Base-by-base conservation (phyloP, 179 eudicot species). In the Dionaea muscipula region DNA sequence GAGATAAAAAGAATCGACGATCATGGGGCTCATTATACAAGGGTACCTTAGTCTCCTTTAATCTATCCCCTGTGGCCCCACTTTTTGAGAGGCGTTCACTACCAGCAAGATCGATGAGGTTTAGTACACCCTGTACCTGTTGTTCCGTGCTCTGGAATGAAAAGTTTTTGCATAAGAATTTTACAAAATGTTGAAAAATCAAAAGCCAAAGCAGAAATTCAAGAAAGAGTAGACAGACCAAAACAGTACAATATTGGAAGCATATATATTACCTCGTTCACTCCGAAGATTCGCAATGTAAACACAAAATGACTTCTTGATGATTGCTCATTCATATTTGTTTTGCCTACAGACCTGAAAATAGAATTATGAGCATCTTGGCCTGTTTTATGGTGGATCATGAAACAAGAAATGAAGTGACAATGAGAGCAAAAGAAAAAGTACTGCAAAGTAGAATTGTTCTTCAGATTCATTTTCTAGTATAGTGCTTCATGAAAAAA, bases 281-380 rank as follows among this genome's bases (percentile, higher is more conserved):
- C 71, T 16, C 89, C 94, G 24, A 79, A 77, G 39, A 85, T 82
- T 21, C 86, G 65, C 64, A 85, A 64, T 0, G 94, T 85, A 52
- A 85, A 85, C 21, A 85, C 94, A 62, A 85, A 79, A 63, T 85
- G 94, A 64, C 94, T 85, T 75, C 94, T 71, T 1, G 89, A 85
- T 59, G 94, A 85, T 33, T 85, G 89, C 52, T 85, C 94, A 58
- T 85, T 85, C 89, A 85, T 85, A 25, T 82, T 79, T 23, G 94
- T 85, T 74, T 63, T 79, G 15, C 89, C 89, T n/a, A 85, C 85
- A 22, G 94, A 85, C 66, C 90, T 83, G 60, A 19, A 43, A 31
- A 31, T 11, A 31, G 35, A 31, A 31, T 31, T 31, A 31, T 31
- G 35, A 31, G 35, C 1, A 31, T 1, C 10, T 31, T 31, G 35